Percentiles rank a stretch among this genome's conserved stretches.
phyloP scores from a whole-genome alignment of 805 yeast species.

The Candida ficus region DNA sequence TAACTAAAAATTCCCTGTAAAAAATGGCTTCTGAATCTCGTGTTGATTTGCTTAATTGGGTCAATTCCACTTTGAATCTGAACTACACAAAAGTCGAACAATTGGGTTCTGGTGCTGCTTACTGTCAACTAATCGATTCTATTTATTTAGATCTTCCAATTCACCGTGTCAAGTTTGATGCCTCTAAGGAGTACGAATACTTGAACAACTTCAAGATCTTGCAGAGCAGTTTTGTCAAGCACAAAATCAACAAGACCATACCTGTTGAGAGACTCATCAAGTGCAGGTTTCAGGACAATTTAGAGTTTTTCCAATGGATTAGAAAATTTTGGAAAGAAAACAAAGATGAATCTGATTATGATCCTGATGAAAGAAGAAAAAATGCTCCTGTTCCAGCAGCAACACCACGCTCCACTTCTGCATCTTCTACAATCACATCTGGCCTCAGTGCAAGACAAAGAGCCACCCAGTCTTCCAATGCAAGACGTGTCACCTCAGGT shows the following conservation, averaged over 20 bases:
- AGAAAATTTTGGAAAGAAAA: constrained; percentile 76
- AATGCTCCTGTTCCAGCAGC: constrained; percentile 7
- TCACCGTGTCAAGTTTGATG: constrained; percentile 67
- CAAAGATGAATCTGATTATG: constrained; percentile 65
- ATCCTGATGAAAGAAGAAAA: constrained; percentile 57
- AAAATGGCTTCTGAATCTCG: constrained; percentile 29
- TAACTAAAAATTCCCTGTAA: no score
- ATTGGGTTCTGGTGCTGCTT: constrained; percentile 94
- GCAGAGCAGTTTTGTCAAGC: constrained; percentile 72
- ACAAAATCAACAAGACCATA: constrained; percentile 64
- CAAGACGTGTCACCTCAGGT: constrained; percentile 7
- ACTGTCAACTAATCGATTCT: constrained; percentile 87
- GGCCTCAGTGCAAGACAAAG: constrained; percentile 6
- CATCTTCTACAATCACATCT: background rate
- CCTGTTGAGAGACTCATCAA: constrained; percentile 79
- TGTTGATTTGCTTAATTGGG: constrained; percentile 79
- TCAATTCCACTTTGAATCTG: constrained; percentile 64
- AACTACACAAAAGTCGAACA: constrained; percentile 79
- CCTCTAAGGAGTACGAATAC: constrained; percentile 68
- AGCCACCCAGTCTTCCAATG: background rate
- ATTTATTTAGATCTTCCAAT: constrained; percentile 80
- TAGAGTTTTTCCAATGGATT: constrained; percentile 93
- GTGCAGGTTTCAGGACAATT: constrained; percentile 89
- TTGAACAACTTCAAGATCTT: constrained; percentile 78
- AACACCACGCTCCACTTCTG: constrained; percentile 5